A percentile compares a stretch with the other conserved stretches of the same genome.
Conservation (phyloP, 441 rosid genomes). For the Adansonia rubrostipa region DNA sequence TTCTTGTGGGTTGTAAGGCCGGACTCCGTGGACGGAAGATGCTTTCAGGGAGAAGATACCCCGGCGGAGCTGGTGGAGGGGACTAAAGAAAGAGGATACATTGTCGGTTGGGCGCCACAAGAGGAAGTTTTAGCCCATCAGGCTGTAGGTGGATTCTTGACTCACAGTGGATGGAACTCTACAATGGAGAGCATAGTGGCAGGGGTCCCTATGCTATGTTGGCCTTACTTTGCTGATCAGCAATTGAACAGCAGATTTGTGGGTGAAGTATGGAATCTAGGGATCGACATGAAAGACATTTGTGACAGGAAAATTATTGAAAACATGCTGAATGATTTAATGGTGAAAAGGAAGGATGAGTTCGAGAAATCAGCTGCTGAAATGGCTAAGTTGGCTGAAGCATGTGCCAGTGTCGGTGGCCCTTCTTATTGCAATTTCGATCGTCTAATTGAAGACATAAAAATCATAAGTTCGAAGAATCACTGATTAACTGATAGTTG, state of each 20-base stretch:
- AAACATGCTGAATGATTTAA: slow-evolving; percentile 44
- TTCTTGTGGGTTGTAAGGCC: slow-evolving; percentile 45
- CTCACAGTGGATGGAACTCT: slow-evolving; percentile 46
- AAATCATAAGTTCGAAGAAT: not conserved
- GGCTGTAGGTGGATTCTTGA: slow-evolving; percentile 46
- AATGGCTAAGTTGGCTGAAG: slow-evolving; percentile 29
- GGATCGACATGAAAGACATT: slow-evolving; percentile 42
- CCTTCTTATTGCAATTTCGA: slow-evolving; percentile 36
- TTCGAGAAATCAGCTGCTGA: slow-evolving; percentile 26
- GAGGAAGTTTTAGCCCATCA: slow-evolving; percentile 47
- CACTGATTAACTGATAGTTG: not conserved
- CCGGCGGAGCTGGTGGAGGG: slow-evolving; percentile 43
- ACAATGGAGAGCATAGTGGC: slow-evolving; percentile 45
- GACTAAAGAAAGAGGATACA: slow-evolving; percentile 43
- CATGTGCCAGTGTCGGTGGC: slow-evolving; percentile 34
- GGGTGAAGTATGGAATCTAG: slow-evolving; percentile 44
- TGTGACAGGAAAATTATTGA: slow-evolving; percentile 39
- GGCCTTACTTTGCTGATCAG: slow-evolving; percentile 41
- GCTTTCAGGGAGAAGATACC: slow-evolving; percentile 37
- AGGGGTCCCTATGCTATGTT: slow-evolving; percentile 48
- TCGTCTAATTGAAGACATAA: slow-evolving; percentile 37
- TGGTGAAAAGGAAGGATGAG: slow-evolving; percentile 40
- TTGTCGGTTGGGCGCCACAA: slow-evolving; percentile 63
- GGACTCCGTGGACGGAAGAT: slow-evolving; percentile 33
- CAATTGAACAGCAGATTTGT: slow-evolving; percentile 42